A percentile compares a stretch with the other conserved stretches of the same genome.
phyloP scores from a whole-genome alignment of 1,284 basidiomycete species.

The Pseudozyma flocculosa region DNA sequence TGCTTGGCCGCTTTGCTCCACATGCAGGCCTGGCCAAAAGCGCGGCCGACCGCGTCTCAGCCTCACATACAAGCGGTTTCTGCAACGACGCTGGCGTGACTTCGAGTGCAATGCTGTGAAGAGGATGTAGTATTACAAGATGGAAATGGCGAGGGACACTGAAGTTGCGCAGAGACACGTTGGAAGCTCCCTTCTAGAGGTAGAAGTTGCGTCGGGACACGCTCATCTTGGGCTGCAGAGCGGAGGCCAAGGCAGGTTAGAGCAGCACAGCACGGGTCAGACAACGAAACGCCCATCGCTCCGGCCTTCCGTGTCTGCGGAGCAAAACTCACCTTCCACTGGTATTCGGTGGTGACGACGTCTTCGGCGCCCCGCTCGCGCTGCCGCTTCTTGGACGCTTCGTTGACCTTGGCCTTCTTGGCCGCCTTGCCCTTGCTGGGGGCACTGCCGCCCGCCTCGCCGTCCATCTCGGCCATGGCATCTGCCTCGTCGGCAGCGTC shows the following conservation, averaged over 20 bases:
- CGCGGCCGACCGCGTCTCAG: no score
- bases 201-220: conserved; percentile 48
- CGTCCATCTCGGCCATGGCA: neutral
- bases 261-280: no score
- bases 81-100: no score
- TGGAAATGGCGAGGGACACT: no score
- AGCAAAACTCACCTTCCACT: conserved; percentile 40
- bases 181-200: conserved; percentile 8
- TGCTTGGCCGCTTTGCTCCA: no score
- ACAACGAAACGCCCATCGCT: no score
- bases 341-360: conserved; percentile 40
- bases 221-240: conserved; percentile 42
- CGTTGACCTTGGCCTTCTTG: neutral
- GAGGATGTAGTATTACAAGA: neutral
- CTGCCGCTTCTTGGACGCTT: conserved; percentile 7
- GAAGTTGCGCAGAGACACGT: no score
- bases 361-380: conserved; percentile 39
- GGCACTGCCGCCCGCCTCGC: neutral
- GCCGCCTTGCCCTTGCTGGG: neutral
- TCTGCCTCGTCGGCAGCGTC: neutral
- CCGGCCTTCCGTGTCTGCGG: no score
- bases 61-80: no score
- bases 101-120: no score
- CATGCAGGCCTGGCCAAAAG: no score
- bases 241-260: neutral